Evolutionary conservation across 495 filamentous ascomycete genomes (phyloP), one percentile per base, ranked within the genome.

Genomic region (Paragyromitra xinjiangensis): DNA sequence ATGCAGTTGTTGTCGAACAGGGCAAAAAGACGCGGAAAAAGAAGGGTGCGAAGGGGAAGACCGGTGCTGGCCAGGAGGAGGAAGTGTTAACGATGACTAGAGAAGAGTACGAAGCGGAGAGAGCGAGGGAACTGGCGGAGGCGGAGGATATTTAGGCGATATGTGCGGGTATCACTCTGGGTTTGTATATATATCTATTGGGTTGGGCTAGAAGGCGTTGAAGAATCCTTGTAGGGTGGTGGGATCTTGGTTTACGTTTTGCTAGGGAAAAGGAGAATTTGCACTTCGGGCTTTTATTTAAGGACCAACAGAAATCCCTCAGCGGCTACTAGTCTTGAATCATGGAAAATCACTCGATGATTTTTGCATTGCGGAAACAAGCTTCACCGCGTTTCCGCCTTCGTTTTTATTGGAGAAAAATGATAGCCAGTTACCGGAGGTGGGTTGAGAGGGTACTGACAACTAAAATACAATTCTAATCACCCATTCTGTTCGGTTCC

Each of bases 11-110:
- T 53, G 85, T 81, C 0, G 86, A 86, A 56, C 82, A 84, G 83
- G 87, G 77, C 82, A 86, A 82, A 63, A 86, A 84, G 83, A 87
- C 79, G 86, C 88, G 81, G 84, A 86, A 87, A 84, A 87, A 86
- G 42, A 82, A 83, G 56, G 84, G 85, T 22, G 82, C 84, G 24
- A 86, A 86, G 26, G 81, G 82, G 42, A 85, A 85, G 26, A 83
- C 84, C 26, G 85, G 84, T 12, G 82, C 78, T 16, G 81, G 79
- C 3, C 81, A 83, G 1, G 84, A 82, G 40, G 86, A 86, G 45
- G 85, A 85, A 67, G 74, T 78, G 1, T 69, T 79, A 16, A 39
- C 62, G 66, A 86, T 63, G 81, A 82, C 58, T 75, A 82, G 50
- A 75, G 83, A 53, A 65, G 71, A 70, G 83, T 85, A 87, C 83